phyloP scores from a whole-genome alignment of 331 rosid genomes.

The Telfairia occidentalis region DNA sequence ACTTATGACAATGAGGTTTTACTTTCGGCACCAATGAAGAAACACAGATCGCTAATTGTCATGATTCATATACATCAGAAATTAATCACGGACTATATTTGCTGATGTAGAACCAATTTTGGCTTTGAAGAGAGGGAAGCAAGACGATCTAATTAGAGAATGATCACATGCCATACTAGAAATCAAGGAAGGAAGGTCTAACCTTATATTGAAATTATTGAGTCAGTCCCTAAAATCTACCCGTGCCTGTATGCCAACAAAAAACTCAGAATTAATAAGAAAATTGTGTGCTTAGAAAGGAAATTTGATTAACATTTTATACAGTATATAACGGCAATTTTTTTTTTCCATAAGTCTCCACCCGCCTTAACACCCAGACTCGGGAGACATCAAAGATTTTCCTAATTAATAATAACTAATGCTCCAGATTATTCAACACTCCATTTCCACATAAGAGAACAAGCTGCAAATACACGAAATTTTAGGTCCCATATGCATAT shows the following conservation, averaged over 20 bases:
- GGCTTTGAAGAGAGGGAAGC: not conserved
- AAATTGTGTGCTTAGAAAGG: not conserved
- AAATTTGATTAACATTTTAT: not conserved
- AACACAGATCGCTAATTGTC: not conserved
- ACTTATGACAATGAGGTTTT: not conserved
- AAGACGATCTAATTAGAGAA: not conserved
- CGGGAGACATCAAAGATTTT: no score
- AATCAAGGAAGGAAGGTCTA: not conserved
- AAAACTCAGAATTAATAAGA: not conserved
- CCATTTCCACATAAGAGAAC: not conserved
- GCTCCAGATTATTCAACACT: not conserved
- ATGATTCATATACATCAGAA: not conserved
- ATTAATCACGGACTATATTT: not conserved
- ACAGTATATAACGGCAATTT: no score
- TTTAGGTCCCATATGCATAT: not conserved
- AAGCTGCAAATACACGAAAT: not conserved
- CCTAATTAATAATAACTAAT: not conserved
- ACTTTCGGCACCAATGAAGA: not conserved
- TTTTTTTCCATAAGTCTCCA: no score
- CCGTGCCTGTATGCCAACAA: slow-evolving; percentile 1
- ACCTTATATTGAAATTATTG: slow-evolving; percentile 10
- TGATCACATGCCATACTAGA: not conserved
- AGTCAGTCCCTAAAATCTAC: not conserved
- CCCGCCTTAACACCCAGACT: no score
- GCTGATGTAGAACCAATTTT: not conserved